Percentiles rank a stretch among this genome's conserved stretches.
phyloP scores from a whole-genome alignment of 352 stramenopile species.

The Phytophthora meadii region DNA sequence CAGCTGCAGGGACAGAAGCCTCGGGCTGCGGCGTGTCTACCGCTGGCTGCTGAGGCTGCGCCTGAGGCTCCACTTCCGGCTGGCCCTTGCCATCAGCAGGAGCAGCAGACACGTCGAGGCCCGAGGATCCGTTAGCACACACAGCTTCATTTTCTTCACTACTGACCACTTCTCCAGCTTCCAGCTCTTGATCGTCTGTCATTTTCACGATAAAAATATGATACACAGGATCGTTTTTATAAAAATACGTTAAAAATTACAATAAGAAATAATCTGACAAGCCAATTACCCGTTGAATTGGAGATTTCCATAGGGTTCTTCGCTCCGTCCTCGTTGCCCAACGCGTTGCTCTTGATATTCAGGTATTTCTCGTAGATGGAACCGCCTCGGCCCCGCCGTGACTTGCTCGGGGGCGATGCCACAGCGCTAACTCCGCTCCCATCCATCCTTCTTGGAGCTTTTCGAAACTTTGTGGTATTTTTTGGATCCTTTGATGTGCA shows the following conservation, averaged over 20 bases:
- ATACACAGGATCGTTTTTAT: neutral
- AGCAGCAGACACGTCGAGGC: constrained; percentile 30
- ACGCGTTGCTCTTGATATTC: constrained; percentile 54
- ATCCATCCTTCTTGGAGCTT: constrained; percentile 32
- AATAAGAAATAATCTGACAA: neutral
- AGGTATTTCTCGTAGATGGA: constrained; percentile 60
- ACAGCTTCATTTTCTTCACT: constrained; percentile 38
- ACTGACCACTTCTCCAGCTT: constrained; percentile 72
- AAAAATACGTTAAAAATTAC: constrained; percentile 1
- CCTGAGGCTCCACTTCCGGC: constrained; percentile 24
- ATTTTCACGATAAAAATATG: neutral
- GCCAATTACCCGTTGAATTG: constrained; percentile 56
- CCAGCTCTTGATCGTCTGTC: constrained; percentile 58
- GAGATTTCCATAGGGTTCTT: constrained; percentile 47
- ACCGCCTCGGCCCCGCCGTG: constrained; percentile 24
- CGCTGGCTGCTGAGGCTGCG: constrained; percentile 18
- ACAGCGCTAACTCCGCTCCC: constrained; percentile 24
- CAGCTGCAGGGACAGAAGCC: constrained; percentile 24
- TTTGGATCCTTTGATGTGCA: constrained; percentile 1
- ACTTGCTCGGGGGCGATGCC: constrained; percentile 18
- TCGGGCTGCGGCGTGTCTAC: constrained; percentile 27
- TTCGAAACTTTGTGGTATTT: constrained; percentile 11
- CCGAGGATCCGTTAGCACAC: constrained; percentile 33
- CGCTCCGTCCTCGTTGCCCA: constrained; percentile 10
- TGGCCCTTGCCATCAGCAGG: constrained; percentile 25